Conservation (phyloP, 768 basidiomycete genomes). For the Lentinula sp. region DNA sequence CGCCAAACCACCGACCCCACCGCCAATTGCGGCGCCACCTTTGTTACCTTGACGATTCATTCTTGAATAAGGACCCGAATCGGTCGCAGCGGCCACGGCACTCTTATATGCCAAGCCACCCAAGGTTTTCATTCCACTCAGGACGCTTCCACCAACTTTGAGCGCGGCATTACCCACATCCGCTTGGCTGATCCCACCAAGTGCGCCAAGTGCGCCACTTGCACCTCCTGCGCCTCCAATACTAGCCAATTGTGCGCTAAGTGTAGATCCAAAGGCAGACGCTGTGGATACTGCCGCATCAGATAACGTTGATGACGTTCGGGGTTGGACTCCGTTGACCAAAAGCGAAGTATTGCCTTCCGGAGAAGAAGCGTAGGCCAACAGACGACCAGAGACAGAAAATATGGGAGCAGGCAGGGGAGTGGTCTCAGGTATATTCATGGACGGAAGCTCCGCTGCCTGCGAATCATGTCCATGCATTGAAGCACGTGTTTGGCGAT, state of each 20-base stretch:
- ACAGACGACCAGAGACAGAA: constrained; percentile 54
- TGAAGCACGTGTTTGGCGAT: constrained; percentile 5
- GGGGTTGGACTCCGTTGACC: constrained; percentile 9
- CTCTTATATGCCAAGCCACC: constrained; percentile 57
- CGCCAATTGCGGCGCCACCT: constrained; percentile 6
- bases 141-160: constrained; percentile 54
- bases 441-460: background rate
- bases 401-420: constrained; percentile 43
- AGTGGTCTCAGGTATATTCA: background rate
- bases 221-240: constrained; percentile 3
- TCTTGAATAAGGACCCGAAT: constrained; percentile 8
- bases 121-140: constrained; percentile 58
- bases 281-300: constrained; percentile 16
- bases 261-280: constrained; percentile 16
- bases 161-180: constrained; percentile 50
- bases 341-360: constrained; percentile 11
- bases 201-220: constrained; percentile 6
- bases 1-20: constrained; percentile 18
- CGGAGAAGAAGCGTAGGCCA: constrained; percentile 48
- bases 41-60: background rate
- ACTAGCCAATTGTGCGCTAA: constrained; percentile 8
- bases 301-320: constrained; percentile 7
- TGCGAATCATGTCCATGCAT: background rate
- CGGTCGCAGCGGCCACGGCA: constrained; percentile 27
- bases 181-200: constrained; percentile 27